Conservation (phyloP, 371 early-diverging fungal genomes). For the Syncephalastrum contaminatum region DNA sequence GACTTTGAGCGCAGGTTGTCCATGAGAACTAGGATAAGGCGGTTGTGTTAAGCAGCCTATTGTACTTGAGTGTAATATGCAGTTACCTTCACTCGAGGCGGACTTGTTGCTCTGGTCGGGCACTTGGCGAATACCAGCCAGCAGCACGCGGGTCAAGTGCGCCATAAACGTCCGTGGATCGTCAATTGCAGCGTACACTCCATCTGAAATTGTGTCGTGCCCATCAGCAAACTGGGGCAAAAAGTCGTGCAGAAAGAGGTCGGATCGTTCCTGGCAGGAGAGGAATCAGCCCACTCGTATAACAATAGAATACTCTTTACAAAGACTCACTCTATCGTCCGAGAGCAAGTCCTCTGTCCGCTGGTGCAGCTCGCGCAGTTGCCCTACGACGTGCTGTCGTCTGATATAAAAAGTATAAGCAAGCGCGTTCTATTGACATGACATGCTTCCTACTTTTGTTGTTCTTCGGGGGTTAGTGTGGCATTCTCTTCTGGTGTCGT, state of each 20-base stretch:
- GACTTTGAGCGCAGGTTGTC: constrained; percentile 38
- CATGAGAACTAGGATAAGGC: constrained; percentile 31
- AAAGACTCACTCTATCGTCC: constrained; percentile 25
- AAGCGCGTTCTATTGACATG: not conserved
- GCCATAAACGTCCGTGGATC: constrained; percentile 41
- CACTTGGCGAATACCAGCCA: constrained; percentile 39
- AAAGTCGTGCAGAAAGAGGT: constrained; percentile 26
- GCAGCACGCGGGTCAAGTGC: constrained; percentile 36
- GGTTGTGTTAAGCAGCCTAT: too few species aligned
- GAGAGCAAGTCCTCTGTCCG: constrained; percentile 19
- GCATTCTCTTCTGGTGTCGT: constrained; percentile 13
- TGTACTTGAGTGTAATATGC: too few species aligned
- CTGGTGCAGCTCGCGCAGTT: constrained; percentile 24
- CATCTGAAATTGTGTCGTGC: constrained; percentile 6
- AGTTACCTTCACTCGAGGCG: constrained; percentile 50
- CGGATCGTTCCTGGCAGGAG: constrained; percentile 29
- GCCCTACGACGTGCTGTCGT: constrained; percentile 24
- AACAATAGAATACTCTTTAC: not conserved
- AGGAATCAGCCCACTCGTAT: not conserved
- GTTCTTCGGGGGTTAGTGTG: constrained; percentile 14
- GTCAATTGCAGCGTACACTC: constrained; percentile 20
- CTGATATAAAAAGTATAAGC: constrained; percentile 12
- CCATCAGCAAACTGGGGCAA: constrained; percentile 28
- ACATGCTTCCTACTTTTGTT: not conserved
- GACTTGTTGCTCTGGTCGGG: constrained; percentile 36